A percentile compares a stretch with the other conserved stretches of the same genome.
These are phyloP conservation scores for Exophiala mesophila DNA, from an alignment of 2,329 filamentous ascomycete species.

Conservation along the genomic window DNA sequence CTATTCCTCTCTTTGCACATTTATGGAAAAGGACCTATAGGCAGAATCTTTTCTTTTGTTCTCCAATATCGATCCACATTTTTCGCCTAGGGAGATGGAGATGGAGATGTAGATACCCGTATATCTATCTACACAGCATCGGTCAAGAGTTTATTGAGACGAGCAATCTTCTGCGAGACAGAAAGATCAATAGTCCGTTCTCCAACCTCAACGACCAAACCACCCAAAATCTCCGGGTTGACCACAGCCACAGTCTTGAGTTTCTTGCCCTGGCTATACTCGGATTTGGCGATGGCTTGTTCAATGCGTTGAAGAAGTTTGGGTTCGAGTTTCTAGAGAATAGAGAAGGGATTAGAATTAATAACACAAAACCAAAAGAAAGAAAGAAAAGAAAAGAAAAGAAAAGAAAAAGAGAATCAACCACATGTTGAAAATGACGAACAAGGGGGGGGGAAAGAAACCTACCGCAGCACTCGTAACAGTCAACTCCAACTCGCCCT, in stretches of 20 bases:
- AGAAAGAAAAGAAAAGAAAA: too few species aligned
- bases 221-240: conserved; percentile 90
- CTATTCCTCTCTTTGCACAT: too few species aligned
- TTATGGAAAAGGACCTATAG: too few species aligned
- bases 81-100: too few species aligned
- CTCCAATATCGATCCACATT: too few species aligned
- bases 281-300: conserved; percentile 79
- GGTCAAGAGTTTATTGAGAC: conserved; percentile 98
- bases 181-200: conserved; percentile 97
- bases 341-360: too few species aligned
- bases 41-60: too few species aligned
- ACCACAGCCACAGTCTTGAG: conserved; percentile 95
- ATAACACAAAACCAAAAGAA: too few species aligned
- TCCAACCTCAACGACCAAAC: conserved; percentile 90
- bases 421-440: too few species aligned
- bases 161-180: conserved; percentile 88
- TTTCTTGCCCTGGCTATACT: conserved; percentile 90
- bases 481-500: conserved; percentile 87
- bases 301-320: conserved; percentile 83
- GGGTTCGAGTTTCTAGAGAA: conserved; percentile 69
- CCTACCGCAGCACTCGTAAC: conserved; percentile 86
- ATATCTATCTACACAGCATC: conserved; percentile 73
- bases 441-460: conserved; percentile 18
- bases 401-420: background rate
- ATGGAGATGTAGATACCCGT: background rate